Evolutionary conservation across 169 alveolate species (phyloP), one percentile per base, ranked within the genome.

Genomic region (Cryptosporidium meleagridis): DNA sequence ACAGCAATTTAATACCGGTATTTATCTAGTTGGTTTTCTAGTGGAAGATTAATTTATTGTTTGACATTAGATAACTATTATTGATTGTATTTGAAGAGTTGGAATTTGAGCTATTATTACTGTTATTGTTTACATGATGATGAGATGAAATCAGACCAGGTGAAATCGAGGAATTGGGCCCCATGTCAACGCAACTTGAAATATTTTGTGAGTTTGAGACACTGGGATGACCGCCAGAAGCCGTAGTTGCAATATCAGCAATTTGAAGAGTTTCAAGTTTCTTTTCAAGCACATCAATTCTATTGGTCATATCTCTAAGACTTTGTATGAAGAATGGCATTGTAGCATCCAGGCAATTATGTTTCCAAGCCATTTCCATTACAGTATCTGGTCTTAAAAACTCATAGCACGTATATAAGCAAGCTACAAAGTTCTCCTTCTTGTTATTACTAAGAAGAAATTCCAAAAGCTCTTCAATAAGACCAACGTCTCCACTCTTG

Each of bases 361-460:
- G 95, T 85, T 98, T 94, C 99, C 99, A 99, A 5, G 99, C 99
- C 70, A 97, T 93, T 96, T 99, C 99, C 95, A 98, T 93, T 14
- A 98, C 99, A 31, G 97, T 96, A 85, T 98, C 99, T 12, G 99
- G 99, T 91, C 97, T 97, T 48, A 99, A 92, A 37, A 97, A 95
- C 84, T 97, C 98, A 93, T 97, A 98, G 94, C 99, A 98, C 70
- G 98, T 97, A 93, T 96, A 97, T 71, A 98, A 95, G 89, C 99
- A 97, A 1, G 99, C 99, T 23, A 99, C 97, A 75, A 99, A 97
- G 61, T 96, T 96, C 93, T 97, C 99, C 70, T 94, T 96, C 75
- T 96, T 97, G 68, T 95, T 94, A 55, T 92, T 95, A 86, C 94
- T 93, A 75, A 97, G 96, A 87, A 98, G 96, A 93, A 93, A 95